Base-by-base conservation (phyloP, 768 basidiomycete genomes). In the Lentinula aciculospora region DNA sequence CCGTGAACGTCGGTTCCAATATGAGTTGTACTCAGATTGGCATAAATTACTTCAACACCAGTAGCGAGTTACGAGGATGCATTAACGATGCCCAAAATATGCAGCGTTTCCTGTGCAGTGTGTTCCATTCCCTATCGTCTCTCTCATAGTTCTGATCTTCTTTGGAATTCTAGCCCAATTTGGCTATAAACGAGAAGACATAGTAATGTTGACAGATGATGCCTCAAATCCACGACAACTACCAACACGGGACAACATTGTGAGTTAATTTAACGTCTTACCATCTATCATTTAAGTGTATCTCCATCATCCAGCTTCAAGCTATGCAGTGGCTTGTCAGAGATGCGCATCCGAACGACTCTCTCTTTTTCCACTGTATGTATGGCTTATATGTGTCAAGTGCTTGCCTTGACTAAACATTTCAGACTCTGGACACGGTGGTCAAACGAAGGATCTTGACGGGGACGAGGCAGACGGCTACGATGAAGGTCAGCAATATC, bases 311-410 rank as follows among this genome's bases (percentile, higher is more conserved):
- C 12, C 61, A 89, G 84, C 65, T 92, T 19, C 71, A 78, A 45
- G 94, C 89, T 4, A 95, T 96, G 92, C 78, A 84, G 59, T 98
- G 94, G 95, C 84, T 99, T n/a, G 91, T 94, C 17, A 72, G 70
- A 15, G 87, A 79, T 60, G 94, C 95, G 12, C 73, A 74, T 17
- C 84, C 91, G 1, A 87, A 94, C 61, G 93, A 96, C 64, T 86
- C 94, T 3, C 74, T 95, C 31, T 94, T 94, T 76, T 90, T 95
- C 79, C 94, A 94, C 62, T 95, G 90, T 89, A 58, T 57, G 82
- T 69, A 1, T 13, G 28, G 2, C 57, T 10, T 45, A 27, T 28
- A 8, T 21, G 25, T 21, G 47, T 39, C 34, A 44, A 15, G 36
- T 31, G 34, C 50, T 9, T 48, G 28, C 17, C 15, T 34, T n/a